Evolutionary conservation across 768 basidiomycete species (phyloP).

Genomic region (Russula dissimulans): DNA sequence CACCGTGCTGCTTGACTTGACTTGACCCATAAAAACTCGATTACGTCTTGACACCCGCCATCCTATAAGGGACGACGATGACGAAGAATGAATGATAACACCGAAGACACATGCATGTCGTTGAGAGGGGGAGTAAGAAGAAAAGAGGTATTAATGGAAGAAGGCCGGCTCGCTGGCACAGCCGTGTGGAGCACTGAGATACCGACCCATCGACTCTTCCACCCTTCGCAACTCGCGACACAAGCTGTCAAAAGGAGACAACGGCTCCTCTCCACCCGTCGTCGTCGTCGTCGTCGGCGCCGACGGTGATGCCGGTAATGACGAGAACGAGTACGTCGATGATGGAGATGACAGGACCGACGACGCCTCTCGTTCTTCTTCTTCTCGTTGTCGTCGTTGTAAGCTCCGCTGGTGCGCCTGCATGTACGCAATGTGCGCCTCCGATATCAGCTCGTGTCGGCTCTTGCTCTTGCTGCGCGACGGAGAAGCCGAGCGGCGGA

Average conservation of each 20-base stretch:
- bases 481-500: constrained; percentile 2
- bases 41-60: no score
- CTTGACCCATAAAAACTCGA: no score
- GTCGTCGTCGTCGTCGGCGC: not conserved
- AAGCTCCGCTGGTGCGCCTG: not conserved
- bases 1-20: no score
- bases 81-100: no score
- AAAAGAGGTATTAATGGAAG: not conserved
- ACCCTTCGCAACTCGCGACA: constrained; percentile 4
- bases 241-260: constrained; percentile 4
- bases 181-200: not conserved
- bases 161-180: not conserved
- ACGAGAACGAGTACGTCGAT: not conserved
- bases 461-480: constrained; percentile 5
- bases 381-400: not conserved
- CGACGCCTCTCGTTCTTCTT: not conserved
- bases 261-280: not conserved
- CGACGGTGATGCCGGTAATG: not conserved
- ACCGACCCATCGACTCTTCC: not conserved
- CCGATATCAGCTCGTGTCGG: constrained; percentile 14
- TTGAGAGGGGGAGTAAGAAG: no score
- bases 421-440: constrained; percentile 8
- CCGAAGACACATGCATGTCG: no score
- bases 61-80: no score
- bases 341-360: not conserved